Conservation (phyloP, 2,329 filamentous ascomycete species). For the Fusarium humuli region DNA sequence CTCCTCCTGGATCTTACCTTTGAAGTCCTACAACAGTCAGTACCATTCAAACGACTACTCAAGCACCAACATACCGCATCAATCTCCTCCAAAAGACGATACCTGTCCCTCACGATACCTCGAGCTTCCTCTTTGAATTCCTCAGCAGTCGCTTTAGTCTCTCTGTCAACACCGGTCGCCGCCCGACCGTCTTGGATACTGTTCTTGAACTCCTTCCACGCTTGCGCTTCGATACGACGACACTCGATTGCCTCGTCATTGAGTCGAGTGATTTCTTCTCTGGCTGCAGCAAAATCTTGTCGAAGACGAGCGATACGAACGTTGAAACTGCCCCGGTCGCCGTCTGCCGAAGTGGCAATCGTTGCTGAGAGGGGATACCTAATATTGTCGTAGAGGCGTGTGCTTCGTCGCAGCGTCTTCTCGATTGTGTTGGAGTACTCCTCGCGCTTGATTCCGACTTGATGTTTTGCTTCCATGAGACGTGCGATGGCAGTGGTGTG, state of each 20-base stretch:
- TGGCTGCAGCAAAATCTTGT: constrained; percentile 37
- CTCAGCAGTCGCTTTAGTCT: neutral
- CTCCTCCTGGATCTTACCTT: constrained; percentile 41
- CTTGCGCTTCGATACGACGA: constrained; percentile 30
- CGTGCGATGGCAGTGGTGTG: constrained; percentile 19
- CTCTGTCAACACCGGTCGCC: neutral
- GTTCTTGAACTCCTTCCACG: constrained; percentile 32
- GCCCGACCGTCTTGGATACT: neutral
- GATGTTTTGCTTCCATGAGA: constrained; percentile 40
- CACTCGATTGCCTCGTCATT: constrained; percentile 46
- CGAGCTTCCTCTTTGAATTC: constrained; percentile 40
- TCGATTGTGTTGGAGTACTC: constrained; percentile 17
- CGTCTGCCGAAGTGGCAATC: constrained; percentile 45
- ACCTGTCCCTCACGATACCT: constrained; percentile 39
- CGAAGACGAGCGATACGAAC: constrained; percentile 44
- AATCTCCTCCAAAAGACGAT: constrained; percentile 42
- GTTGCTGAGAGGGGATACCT: constrained; percentile 49
- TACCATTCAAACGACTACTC: fast-evolving
- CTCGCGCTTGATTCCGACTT: constrained; percentile 35
- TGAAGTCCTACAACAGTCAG: constrained; percentile 46
- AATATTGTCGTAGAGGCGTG: constrained; percentile 49
- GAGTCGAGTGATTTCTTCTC: constrained; percentile 42
- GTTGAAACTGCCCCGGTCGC: constrained; percentile 43
- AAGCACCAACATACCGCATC: constrained; percentile 42
- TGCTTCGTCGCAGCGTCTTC: constrained; percentile 23